These are phyloP conservation scores for Kluyveromyces sp. DNA, from an alignment of 1,139 yeast genomes.

Conservation along the genomic window DNA sequence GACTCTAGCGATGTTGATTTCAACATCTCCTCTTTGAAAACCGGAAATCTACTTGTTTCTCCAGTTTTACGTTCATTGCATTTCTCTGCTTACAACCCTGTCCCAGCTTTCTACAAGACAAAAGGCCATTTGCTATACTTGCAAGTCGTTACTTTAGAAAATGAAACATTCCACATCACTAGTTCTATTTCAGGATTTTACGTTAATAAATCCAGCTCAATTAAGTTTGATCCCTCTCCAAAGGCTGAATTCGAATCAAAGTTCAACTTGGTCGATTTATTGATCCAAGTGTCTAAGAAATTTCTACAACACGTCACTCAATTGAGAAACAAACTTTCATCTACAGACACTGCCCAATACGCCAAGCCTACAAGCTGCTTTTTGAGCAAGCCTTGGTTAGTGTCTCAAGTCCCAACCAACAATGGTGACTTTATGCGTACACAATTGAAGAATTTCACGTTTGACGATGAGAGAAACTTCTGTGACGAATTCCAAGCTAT, in stretches of 20 bases:
- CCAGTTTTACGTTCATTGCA: conserved; percentile 44
- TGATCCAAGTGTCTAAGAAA: conserved; percentile 31
- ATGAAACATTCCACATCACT: conserved; percentile 70
- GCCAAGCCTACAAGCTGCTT: conserved; percentile 53
- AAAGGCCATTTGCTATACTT: conserved; percentile 80
- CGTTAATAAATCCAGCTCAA: conserved; percentile 59
- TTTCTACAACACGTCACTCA: conserved; percentile 33
- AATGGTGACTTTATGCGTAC: conserved; percentile 24
- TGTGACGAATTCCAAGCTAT: conserved; percentile 84
- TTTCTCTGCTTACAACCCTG: conserved; percentile 84
- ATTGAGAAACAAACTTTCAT: conserved; percentile 37
- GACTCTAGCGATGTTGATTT: conserved; percentile 14
- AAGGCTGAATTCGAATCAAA: conserved; percentile 33
- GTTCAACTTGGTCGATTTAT: conserved; percentile 29
- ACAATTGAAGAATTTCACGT: conserved; percentile 16
- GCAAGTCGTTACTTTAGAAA: conserved; percentile 69
- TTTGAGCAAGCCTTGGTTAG: conserved; percentile 73
- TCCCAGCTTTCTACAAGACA: conserved; percentile 49
- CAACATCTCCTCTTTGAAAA: conserved; percentile 16
- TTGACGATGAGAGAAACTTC: conserved; percentile 58
- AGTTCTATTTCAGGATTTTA: conserved; percentile 72
- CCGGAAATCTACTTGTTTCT: conserved; percentile 25
- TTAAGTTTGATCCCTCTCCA: conserved; percentile 60
- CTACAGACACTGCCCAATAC: conserved; percentile 47
- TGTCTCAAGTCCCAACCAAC: conserved; percentile 30